A percentile compares a stretch with the other conserved stretches of the same genome.
These are phyloP conservation scores for Krasilnikovozyma curviuscula DNA, from an alignment of 768 basidiomycete genomes.

Conservation along the genomic window DNA sequence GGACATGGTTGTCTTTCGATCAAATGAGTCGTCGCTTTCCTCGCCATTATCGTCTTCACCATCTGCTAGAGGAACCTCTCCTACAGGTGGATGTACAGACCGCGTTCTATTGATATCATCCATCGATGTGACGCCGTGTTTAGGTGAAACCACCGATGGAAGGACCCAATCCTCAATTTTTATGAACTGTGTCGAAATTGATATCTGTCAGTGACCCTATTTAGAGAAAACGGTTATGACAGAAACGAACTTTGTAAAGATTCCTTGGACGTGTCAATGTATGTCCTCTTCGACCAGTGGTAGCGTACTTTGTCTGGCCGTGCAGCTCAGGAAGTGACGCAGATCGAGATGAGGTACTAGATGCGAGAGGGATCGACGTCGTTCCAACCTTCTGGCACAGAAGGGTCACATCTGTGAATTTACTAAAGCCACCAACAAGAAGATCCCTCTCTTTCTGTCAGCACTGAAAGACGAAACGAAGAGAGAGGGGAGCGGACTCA, in stretches of 20 bases:
- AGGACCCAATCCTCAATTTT: slow-evolving; percentile 39
- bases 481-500: slow-evolving; percentile 11
- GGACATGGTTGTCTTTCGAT: slow-evolving; percentile 21
- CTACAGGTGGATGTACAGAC: slow-evolving; percentile 35
- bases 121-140: slow-evolving; percentile 36
- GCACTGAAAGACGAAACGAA: not conserved
- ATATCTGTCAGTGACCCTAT: not conserved
- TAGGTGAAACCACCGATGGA: slow-evolving; percentile 1
- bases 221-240: not conserved
- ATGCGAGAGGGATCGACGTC: slow-evolving; percentile 43
- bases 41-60: slow-evolving; percentile 52
- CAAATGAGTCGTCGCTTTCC: slow-evolving; percentile 34
- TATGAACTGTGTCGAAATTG: slow-evolving; percentile 35
- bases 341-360: slow-evolving; percentile 29
- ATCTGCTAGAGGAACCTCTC: slow-evolving; percentile 34
- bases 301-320: slow-evolving; percentile 67
- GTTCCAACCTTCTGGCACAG: slow-evolving; percentile 78
- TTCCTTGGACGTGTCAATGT: slow-evolving; percentile 69
- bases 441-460: not conserved
- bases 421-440: slow-evolving; percentile 21
- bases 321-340: slow-evolving; percentile 59
- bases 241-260: slow-evolving; percentile 44
- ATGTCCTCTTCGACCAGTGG: slow-evolving; percentile 53
- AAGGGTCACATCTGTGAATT: slow-evolving; percentile 87
- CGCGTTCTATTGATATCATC: slow-evolving; percentile 48